A percentile compares a stretch with the other conserved stretches of the same genome.
These are phyloP conservation scores for Suhomyces maxii DNA, from an alignment of 1,139 yeast genomes.

Conservation along the genomic window DNA sequence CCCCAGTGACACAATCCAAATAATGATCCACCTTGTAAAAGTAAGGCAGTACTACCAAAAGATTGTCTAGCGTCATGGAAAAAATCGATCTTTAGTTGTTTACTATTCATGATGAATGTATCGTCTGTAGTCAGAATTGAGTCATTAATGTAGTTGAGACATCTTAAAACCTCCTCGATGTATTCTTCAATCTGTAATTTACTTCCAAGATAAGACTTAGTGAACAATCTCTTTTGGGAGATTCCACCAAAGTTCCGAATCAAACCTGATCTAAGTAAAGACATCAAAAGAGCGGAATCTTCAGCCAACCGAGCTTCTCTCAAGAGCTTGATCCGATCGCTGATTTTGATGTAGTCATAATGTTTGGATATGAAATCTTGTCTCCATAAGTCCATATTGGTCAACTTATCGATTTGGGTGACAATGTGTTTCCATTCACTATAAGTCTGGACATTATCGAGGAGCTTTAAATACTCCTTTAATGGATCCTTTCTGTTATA, in stretches of 20 bases:
- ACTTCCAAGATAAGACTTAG: slow-evolving; percentile 84
- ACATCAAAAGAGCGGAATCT: slow-evolving; percentile 62
- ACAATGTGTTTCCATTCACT: slow-evolving; percentile 65
- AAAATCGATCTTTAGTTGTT: slow-evolving; percentile 72
- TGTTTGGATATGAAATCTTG: slow-evolving; percentile 79
- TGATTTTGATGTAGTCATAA: slow-evolving; percentile 81
- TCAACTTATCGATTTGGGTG: slow-evolving; percentile 58
- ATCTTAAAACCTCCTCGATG: slow-evolving; percentile 68
- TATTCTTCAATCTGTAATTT: slow-evolving; percentile 86
- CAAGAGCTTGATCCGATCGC: slow-evolving; percentile 67
- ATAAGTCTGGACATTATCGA: slow-evolving; percentile 48
- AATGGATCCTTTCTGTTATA: slow-evolving; percentile 42
- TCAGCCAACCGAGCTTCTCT: slow-evolving; percentile 60
- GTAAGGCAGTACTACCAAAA: slow-evolving; percentile 85
- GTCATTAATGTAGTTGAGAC: slow-evolving; percentile 58
- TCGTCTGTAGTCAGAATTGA: slow-evolving; percentile 32
- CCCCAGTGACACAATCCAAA: slow-evolving; percentile 95
- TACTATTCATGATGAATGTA: slow-evolving; percentile 46
- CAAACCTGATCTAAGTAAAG: slow-evolving; percentile 77
- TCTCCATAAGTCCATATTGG: slow-evolving; percentile 79
- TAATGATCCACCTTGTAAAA: slow-evolving; percentile 90
- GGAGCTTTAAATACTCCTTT: slow-evolving; percentile 37
- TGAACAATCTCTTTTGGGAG: slow-evolving; percentile 74
- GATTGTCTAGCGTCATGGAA: slow-evolving; percentile 90
- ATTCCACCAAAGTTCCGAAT: slow-evolving; percentile 91